Conservation (phyloP, 2,329 filamentous ascomycete species). For the Leptographium wingfieldii region DNA sequence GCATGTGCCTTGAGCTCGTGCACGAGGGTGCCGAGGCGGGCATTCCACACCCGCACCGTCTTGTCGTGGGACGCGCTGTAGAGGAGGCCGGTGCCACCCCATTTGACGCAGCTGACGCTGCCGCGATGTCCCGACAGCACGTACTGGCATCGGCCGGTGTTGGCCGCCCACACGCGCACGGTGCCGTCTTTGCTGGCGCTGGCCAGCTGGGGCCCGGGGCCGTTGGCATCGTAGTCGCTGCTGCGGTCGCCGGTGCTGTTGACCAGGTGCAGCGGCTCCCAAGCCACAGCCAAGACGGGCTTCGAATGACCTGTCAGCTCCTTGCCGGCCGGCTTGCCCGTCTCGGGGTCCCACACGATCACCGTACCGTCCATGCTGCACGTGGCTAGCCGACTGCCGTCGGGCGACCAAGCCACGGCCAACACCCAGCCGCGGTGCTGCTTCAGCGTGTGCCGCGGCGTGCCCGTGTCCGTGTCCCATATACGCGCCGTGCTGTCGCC, state of each 20-base stretch:
- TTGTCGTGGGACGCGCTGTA: constrained; percentile 86
- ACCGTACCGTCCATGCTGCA: constrained; percentile 89
- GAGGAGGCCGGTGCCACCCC: constrained; percentile 80
- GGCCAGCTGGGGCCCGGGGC: constrained; percentile 65
- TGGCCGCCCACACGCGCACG: constrained; percentile 74
- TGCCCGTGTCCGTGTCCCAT: constrained; percentile 92
- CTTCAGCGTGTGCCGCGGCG: constrained; percentile 71
- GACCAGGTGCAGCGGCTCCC: constrained; percentile 88
- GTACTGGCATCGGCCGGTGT: constrained; percentile 65
- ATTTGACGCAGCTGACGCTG: constrained; percentile 79
- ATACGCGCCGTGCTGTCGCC: constrained; percentile 85
- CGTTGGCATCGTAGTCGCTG: constrained; percentile 17
- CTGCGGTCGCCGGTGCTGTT: background rate
- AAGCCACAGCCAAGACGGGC: constrained; percentile 76
- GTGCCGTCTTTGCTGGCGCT: constrained; percentile 86
- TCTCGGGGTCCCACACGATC: constrained; percentile 77
- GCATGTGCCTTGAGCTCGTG: constrained; percentile 65
- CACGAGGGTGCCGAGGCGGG: constrained; percentile 62
- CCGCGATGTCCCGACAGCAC: constrained; percentile 81
- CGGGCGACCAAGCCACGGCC: constrained; percentile 75
- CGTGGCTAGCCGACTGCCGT: constrained; percentile 69
- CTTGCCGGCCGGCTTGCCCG: constrained; percentile 59
- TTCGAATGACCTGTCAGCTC: constrained; percentile 76
- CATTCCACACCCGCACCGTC: constrained; percentile 83
- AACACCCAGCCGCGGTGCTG: constrained; percentile 87